phyloP scores from a whole-genome alignment of 2,329 filamentous ascomycete genomes.

The Aspergillus ustus region DNA sequence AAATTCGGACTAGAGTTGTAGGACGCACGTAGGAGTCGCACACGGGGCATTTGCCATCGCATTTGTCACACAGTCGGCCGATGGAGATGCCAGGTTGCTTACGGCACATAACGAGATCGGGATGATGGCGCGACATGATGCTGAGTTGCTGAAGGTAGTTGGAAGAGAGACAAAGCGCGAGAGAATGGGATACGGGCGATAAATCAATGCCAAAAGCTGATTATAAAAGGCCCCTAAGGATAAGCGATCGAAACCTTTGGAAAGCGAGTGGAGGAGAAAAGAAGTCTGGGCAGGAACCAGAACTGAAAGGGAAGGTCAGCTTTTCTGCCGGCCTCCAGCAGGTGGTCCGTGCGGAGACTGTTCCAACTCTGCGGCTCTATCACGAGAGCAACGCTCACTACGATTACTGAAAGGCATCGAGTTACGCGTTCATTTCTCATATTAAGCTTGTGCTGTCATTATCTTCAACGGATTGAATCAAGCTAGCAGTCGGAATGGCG shows the following conservation, averaged over 20 bases:
- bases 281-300: constrained; percentile 20
- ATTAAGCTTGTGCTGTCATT: not conserved
- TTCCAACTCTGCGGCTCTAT: constrained; percentile 13
- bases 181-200: not conserved
- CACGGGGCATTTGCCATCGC: constrained; percentile 98
- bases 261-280: constrained; percentile 12
- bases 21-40: constrained; percentile 99
- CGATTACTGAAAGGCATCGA: not conserved
- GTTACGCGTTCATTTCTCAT: not conserved
- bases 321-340: constrained; percentile 45
- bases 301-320: not conserved
- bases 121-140: constrained; percentile 90
- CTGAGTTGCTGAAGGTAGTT: not conserved
- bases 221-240: constrained; percentile 3
- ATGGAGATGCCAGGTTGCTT: constrained; percentile 98
- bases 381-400: constrained; percentile 17
- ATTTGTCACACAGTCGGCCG: constrained; percentile 98
- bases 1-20: constrained; percentile 96
- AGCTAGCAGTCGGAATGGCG: constrained; percentile 18
- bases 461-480: not conserved
- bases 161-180: not conserved
- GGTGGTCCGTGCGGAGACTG: constrained; percentile 36
- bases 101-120: constrained; percentile 99
- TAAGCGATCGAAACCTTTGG: constrained; percentile 18
- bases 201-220: not conserved